A percentile compares a stretch with the other conserved stretches of the same genome.
Evolutionary conservation across 306 rosid species (phyloP).

Genomic region (Senna tora): DNA sequence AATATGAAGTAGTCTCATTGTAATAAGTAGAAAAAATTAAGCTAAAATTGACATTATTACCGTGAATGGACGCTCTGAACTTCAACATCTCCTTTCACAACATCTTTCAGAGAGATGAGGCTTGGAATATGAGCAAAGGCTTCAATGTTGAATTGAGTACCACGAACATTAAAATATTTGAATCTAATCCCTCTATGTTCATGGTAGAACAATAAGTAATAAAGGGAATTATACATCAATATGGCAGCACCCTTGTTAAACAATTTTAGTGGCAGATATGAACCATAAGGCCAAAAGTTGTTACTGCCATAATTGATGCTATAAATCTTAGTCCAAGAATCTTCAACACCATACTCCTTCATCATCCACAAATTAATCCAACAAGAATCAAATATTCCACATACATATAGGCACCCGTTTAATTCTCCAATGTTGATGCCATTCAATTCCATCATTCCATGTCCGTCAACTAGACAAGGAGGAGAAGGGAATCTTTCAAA

Average conservation of each 20-base stretch:
- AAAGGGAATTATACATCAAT: background rate
- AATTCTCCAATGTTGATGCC: no score
- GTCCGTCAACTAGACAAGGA: no score
- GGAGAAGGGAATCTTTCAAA: slow-evolving; percentile 33
- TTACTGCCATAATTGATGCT: no score
- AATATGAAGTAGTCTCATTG: no score
- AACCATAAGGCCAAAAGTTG: no score
- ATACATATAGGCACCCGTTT: slow-evolving; percentile 3
- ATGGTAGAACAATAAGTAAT: background rate
- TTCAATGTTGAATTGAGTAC: background rate
- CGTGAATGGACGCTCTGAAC: background rate
- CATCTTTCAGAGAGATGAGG: background rate
- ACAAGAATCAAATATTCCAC: background rate
- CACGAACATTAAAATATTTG: background rate
- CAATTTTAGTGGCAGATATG: background rate
- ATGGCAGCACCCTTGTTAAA: no score
- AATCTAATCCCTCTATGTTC: background rate
- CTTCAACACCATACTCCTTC: slow-evolving; percentile 23
- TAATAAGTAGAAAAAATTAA: no score
- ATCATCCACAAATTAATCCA: background rate
- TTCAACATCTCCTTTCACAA: no score
- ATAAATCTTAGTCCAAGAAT: slow-evolving; percentile 3
- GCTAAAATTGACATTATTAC: background rate
- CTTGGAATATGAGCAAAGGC: slow-evolving; percentile 21
- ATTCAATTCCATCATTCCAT: no score